Percentiles rank a stretch among this genome's conserved stretches.
Conservation (phyloP, 176 grass and related monocot genomes). For the Rhynchospora tenuis region DNA sequence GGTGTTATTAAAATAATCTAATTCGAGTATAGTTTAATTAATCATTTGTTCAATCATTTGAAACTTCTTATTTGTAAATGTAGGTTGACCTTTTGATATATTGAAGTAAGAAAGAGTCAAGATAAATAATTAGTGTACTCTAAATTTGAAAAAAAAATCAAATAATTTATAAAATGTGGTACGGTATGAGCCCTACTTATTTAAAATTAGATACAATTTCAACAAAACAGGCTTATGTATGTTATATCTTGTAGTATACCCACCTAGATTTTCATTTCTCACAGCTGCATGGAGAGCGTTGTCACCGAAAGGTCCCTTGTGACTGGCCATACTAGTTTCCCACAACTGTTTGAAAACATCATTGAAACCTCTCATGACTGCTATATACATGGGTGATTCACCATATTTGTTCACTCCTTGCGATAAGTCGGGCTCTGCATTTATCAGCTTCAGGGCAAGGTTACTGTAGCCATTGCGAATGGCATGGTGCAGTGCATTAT, state of each 20-base stretch:
- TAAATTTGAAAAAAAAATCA: too few species aligned
- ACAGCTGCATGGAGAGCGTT: slow-evolving; percentile 24
- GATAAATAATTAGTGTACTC: too few species aligned
- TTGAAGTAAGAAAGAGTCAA: too few species aligned
- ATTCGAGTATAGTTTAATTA: too few species aligned
- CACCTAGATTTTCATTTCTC: slow-evolving; percentile 2
- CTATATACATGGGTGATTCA: slow-evolving; percentile 22
- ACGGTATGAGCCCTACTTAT: too few species aligned
- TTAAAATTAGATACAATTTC: neutral
- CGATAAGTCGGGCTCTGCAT: neutral
- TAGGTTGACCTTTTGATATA: too few species aligned
- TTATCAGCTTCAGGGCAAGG: neutral
- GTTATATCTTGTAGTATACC: too few species aligned
- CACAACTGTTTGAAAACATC: neutral
- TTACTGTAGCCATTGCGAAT: neutral
- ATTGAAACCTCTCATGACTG: neutral
- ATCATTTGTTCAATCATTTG: too few species aligned
- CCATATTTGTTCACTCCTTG: neutral
- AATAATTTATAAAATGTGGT: too few species aligned
- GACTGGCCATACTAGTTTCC: neutral
- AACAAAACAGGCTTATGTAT: too few species aligned
- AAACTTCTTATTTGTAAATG: too few species aligned
- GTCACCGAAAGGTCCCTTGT: neutral
- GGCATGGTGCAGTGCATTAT: slow-evolving; percentile 10
- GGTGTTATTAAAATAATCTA: too few species aligned